phyloP scores from a whole-genome alignment of 305 asterid genomes.

The Plantago rigida region DNA sequence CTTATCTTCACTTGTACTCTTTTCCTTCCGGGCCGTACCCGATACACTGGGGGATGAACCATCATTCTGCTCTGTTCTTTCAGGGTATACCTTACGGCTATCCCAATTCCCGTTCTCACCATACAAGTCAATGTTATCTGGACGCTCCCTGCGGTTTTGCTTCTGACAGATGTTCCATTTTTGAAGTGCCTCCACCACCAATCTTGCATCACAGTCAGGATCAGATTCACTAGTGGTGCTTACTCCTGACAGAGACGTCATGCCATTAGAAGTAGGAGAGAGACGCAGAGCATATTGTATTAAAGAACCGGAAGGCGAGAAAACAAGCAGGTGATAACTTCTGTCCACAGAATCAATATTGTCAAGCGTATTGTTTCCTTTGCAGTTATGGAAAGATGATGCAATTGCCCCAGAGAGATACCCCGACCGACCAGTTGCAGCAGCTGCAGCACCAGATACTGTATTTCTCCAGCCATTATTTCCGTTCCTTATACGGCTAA shows the following conservation, averaged over 20 bases:
- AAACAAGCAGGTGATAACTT: constrained; percentile 58
- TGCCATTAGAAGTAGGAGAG: constrained; percentile 43
- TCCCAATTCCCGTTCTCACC: constrained; percentile 53
- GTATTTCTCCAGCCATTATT: constrained; percentile 57
- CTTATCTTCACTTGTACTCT: constrained; percentile 44
- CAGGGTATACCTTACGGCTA: constrained; percentile 64
- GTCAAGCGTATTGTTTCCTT: constrained; percentile 31
- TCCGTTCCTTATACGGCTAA: constrained; percentile 62
- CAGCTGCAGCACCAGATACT: constrained; percentile 79
- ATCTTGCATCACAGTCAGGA: constrained; percentile 39
- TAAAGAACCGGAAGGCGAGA: constrained; percentile 71
- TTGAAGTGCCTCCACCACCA: constrained; percentile 62
- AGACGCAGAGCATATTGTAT: constrained; percentile 54
- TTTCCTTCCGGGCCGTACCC: constrained; percentile 22
- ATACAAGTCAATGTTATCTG: constrained; percentile 49
- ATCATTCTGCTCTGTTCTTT: constrained; percentile 33
- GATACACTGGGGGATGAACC: constrained; percentile 26
- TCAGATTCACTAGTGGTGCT: constrained; percentile 34
- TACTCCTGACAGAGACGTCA: constrained; percentile 30
- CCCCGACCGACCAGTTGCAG: constrained; percentile 57
- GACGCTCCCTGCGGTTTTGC: constrained; percentile 48
- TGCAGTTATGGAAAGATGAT: constrained; percentile 55
- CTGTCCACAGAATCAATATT: constrained; percentile 38
- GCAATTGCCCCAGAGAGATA: constrained; percentile 51
- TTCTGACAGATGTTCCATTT: constrained; percentile 83